Percentiles rank a stretch among this genome's conserved stretches.
Conservation (phyloP, 148 eudicot genomes). For the Spergularia bocconei region DNA sequence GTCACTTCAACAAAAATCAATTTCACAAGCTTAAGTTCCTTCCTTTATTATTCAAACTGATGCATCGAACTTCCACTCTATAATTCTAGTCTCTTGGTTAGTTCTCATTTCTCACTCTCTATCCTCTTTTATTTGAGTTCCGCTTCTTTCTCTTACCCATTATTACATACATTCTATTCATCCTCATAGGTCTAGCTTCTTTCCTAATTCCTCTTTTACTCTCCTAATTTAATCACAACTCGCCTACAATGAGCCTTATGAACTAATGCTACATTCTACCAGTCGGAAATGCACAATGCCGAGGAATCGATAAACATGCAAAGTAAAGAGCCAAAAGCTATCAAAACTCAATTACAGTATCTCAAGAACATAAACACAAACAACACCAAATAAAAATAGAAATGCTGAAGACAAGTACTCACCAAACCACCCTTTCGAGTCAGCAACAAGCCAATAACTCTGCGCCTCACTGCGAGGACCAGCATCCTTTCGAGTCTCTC, state of each 20-base stretch:
- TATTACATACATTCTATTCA: not conserved
- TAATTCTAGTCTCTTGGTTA: not conserved
- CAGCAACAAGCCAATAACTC: conserved; percentile 97
- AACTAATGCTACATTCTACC: not conserved
- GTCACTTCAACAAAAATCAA: too few species aligned
- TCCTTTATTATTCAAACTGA: not conserved
- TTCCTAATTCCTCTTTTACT: not conserved
- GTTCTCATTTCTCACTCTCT: not conserved
- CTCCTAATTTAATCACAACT: not conserved
- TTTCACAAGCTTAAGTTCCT: too few species aligned
- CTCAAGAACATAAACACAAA: conserved; percentile 1
- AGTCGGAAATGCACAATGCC: not conserved
- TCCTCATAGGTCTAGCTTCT: not conserved
- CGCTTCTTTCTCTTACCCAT: not conserved
- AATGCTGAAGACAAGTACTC: conserved; percentile 24
- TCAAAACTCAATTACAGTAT: not conserved
- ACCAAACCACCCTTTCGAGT: conserved; percentile 93
- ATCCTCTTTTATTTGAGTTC: not conserved
- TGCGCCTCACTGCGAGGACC: conserved; percentile 99
- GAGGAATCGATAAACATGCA: not conserved
- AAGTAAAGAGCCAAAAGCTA: not conserved
- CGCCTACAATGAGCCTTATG: not conserved
- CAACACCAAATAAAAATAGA: not conserved
- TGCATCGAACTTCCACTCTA: not conserved
- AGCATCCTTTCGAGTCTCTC: conserved; percentile 93